A percentile compares a stretch with the other conserved stretches of the same genome.
phyloP scores from a whole-genome alignment of 2,329 filamentous ascomycete genomes.

The Cytospora mali region DNA sequence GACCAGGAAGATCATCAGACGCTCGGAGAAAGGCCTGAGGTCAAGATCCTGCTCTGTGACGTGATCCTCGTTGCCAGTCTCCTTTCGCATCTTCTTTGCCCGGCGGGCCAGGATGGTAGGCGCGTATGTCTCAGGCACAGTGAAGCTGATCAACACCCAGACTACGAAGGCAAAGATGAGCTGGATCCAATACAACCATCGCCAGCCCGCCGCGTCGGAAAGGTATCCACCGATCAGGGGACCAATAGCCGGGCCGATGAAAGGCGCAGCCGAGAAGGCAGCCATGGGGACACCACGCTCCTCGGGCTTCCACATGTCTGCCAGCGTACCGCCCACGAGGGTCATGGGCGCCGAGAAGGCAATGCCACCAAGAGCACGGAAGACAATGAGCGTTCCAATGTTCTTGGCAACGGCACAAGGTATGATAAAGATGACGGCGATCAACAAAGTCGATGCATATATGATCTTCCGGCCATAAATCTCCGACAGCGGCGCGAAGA shows the following conservation, averaged over 20 bases:
- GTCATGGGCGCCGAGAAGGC: slow-evolving; percentile 88
- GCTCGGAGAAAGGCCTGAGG: slow-evolving; percentile 66
- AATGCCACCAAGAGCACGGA: slow-evolving; percentile 77
- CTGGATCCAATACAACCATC: slow-evolving; percentile 88
- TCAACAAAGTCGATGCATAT: slow-evolving; percentile 67
- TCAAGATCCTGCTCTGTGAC: slow-evolving; percentile 84
- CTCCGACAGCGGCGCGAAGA: slow-evolving; percentile 78
- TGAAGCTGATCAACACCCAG: slow-evolving; percentile 80
- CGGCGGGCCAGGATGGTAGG: slow-evolving; percentile 73
- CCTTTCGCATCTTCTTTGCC: slow-evolving; percentile 71
- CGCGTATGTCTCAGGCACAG: slow-evolving; percentile 87
- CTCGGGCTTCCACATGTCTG: slow-evolving; percentile 82
- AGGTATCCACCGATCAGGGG: slow-evolving; percentile 79
- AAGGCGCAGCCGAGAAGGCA: slow-evolving; percentile 80
- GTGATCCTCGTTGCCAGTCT: slow-evolving; percentile 66
- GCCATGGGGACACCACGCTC: slow-evolving; percentile 88
- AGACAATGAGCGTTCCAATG: slow-evolving; percentile 74
- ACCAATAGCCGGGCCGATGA: slow-evolving; percentile 78
- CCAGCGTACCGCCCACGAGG: slow-evolving; percentile 78
- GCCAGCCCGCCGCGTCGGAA: slow-evolving; percentile 70
- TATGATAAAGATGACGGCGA: slow-evolving; percentile 79
- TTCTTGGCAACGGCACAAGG: slow-evolving; percentile 78
- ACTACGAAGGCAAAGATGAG: slow-evolving; percentile 71
- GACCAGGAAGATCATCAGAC: slow-evolving; percentile 73
- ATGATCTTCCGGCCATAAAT: slow-evolving; percentile 72